These are phyloP conservation scores for Aureobasidium pullulans DNA, from an alignment of 2,329 filamentous ascomycete genomes.

Conservation along the genomic window DNA sequence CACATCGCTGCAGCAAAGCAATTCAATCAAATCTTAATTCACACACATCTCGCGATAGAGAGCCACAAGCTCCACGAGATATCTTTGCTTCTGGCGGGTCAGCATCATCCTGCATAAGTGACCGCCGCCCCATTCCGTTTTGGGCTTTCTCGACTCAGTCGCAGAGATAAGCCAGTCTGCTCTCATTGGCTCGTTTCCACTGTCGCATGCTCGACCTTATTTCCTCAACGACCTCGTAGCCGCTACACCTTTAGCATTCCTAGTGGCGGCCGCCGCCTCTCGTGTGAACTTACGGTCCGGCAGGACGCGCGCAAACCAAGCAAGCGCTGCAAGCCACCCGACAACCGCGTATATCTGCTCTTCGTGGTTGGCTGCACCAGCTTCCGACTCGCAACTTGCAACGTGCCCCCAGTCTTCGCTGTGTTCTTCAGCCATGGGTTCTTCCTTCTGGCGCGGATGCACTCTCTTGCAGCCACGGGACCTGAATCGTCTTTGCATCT, in stretches of 20 bases:
- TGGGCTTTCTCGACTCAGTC: constrained; percentile 2
- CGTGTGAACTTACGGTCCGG: constrained; percentile 10
- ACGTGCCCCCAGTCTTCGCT: constrained; percentile 7
- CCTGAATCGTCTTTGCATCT: not conserved
- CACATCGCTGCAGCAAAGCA: constrained; percentile 2
- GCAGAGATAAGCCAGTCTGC: constrained; percentile 14
- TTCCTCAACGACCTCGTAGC: not conserved
- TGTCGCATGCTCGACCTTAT: constrained; percentile 6
- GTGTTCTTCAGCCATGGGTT: not conserved
- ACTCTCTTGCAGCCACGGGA: constrained; percentile 3
- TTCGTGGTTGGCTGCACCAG: constrained; percentile 4
- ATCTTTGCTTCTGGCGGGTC: constrained; percentile 6
- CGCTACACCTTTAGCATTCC: not conserved
- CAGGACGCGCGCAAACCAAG: not conserved
- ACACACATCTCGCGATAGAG: not conserved
- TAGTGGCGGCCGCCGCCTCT: constrained; percentile 10
- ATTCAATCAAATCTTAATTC: constrained; percentile 11
- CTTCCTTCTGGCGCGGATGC: constrained; percentile 8
- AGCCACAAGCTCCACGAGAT: not conserved
- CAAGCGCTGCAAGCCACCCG: constrained; percentile 10
- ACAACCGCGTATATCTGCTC: constrained; percentile 4
- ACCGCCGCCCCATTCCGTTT: constrained; percentile 1
- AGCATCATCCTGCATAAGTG: constrained; percentile 13
- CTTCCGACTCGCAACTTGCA: constrained; percentile 9
- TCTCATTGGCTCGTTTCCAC: constrained; percentile 11